Evolutionary conservation across 2,329 filamentous ascomycete genomes (phyloP).

Genomic region (Nemania sp.): DNA sequence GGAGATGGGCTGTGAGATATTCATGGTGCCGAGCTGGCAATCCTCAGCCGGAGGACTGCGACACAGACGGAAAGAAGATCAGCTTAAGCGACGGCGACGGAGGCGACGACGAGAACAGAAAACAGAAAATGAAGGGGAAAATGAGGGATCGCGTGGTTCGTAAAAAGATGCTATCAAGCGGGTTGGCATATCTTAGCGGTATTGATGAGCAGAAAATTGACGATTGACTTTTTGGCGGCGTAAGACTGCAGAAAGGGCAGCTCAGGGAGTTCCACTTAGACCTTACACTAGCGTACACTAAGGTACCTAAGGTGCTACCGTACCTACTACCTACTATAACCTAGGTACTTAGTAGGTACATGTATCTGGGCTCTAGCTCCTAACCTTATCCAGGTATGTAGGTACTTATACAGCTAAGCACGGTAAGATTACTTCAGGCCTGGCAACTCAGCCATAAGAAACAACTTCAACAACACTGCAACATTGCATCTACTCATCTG

Average conservation of each 20-base stretch:
- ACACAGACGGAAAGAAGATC: constrained; percentile 3
- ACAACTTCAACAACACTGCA: not conserved
- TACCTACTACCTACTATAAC: not conserved
- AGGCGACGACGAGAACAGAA: not conserved
- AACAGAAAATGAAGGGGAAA: not conserved
- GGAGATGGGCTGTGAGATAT: constrained; percentile 78
- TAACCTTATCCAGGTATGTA: not conserved
- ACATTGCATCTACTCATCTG: too few relatives aligned
- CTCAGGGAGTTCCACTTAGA: not conserved
- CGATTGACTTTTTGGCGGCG: constrained; percentile 52
- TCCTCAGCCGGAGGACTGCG: constrained; percentile 26
- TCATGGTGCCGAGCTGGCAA: constrained; percentile 53
- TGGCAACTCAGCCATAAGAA: too few relatives aligned
- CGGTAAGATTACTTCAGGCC: too few relatives aligned
- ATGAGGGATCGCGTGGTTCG: not conserved
- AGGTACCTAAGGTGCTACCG: not conserved
- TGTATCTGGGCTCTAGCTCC: not conserved
- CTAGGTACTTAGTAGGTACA: not conserved
- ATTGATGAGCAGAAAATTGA: constrained; percentile 28
- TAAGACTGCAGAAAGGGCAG: constrained; percentile 43
- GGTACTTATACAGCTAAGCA: too few relatives aligned
- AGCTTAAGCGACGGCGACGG: not conserved
- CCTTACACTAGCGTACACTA: not conserved
- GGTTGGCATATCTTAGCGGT: not conserved
- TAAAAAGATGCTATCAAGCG: not conserved